A percentile compares a stretch with the other conserved stretches of the same genome.
phyloP scores from a whole-genome alignment of 345 rosid genomes.

The Salix exigua region DNA sequence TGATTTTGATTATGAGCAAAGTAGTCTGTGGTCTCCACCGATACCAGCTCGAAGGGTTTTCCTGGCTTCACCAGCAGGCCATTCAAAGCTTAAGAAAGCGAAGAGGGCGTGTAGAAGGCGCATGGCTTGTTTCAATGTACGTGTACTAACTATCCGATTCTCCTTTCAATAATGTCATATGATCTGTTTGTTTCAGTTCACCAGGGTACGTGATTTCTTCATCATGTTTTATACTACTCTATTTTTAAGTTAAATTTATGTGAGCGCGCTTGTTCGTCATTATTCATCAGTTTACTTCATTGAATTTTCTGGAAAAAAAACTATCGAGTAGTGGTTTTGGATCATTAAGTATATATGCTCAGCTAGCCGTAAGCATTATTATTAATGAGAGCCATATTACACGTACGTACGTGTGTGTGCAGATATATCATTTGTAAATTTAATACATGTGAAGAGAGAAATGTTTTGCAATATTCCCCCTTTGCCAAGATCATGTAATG shows the following conservation, averaged over 20 bases:
- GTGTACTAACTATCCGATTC: background rate
- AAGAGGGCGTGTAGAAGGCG: conserved; percentile 13
- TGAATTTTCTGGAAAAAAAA: background rate
- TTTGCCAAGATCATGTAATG: background rate
- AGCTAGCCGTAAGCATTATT: background rate
- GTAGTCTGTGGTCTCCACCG: conserved; percentile 46
- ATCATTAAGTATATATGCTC: too few relatives aligned
- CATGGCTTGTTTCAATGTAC: conserved; percentile 15
- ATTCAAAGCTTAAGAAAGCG: conserved; percentile 17
- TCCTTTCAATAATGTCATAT: background rate
- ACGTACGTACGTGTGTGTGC: too few relatives aligned
- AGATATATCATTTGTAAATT: too few relatives aligned
- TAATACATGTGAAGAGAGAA: too few relatives aligned
- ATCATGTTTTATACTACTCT: background rate
- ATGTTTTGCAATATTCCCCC: background rate
- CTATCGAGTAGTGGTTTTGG: background rate
- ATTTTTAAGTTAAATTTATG: background rate
- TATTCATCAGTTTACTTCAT: background rate
- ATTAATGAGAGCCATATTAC: too few relatives aligned
- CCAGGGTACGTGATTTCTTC: background rate
- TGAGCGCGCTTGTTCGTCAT: background rate
- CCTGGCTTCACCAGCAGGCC: conserved; percentile 22
- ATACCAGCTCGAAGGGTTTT: conserved; percentile 17
- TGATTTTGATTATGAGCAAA: conserved; percentile 37
- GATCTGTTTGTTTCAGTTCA: background rate